phyloP scores from a whole-genome alignment of 306 rosid species.

The Lagenaria siceraria region DNA sequence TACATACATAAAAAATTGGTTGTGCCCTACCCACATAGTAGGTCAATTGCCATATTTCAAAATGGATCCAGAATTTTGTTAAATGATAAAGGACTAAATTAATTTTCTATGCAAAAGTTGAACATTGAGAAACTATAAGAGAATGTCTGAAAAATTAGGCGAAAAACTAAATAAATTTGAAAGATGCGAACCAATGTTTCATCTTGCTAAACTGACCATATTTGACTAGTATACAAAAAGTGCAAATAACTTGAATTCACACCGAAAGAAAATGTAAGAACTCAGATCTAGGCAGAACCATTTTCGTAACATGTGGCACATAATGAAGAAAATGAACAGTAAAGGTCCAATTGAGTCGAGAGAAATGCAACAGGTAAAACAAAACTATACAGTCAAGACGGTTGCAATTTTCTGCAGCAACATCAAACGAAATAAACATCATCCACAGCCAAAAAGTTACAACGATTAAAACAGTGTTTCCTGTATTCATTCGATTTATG shows the following conservation, averaged over 20 bases:
- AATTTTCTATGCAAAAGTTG: neutral
- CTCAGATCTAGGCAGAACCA: neutral
- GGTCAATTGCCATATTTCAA: neutral
- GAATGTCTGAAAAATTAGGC: neutral
- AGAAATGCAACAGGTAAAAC: neutral
- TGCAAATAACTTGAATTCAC: neutral
- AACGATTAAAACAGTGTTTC: neutral
- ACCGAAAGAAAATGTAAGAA: neutral
- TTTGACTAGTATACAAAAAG: neutral
- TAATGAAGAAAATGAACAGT: neutral
- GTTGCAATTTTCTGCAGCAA: neutral
- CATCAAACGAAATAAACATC: neutral
- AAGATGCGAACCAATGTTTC: neutral
- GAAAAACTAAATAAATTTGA: neutral
- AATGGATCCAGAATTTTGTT: neutral
- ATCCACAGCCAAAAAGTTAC: neutral
- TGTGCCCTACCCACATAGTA: neutral
- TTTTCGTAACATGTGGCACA: too few species aligned
- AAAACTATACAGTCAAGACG: neutral
- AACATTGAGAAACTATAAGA: neutral
- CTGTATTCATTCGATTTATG: neutral
- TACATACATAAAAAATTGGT: neutral
- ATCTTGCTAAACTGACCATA: neutral
- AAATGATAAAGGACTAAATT: neutral
- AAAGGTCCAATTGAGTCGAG: neutral